These are phyloP conservation scores for Melampsora larici-populina DNA, from an alignment of 1,284 basidiomycete species.

Conservation along the genomic window DNA sequence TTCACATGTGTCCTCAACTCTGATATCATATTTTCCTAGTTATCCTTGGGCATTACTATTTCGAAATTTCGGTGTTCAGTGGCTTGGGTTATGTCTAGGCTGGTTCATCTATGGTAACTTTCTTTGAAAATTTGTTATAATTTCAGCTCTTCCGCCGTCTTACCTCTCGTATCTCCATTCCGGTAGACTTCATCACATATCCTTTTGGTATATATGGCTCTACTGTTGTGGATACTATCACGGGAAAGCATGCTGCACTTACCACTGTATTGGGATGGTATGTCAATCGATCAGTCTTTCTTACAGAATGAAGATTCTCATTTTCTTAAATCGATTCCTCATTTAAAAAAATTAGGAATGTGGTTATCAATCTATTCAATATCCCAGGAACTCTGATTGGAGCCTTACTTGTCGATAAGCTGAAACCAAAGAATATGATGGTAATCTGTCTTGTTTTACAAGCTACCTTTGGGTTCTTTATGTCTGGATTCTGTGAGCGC, in stretches of 20 bases:
- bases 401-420: constrained; percentile 64
- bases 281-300: not conserved
- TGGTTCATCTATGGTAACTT: constrained; percentile 43
- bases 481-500: constrained; percentile 64
- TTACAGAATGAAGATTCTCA: too few species aligned
- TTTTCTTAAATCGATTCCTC: not conserved
- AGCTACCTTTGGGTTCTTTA: constrained; percentile 73
- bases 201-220: constrained; percentile 80
- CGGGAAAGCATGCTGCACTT: constrained; percentile 60
- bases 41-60: constrained; percentile 42
- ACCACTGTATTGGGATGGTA: constrained; percentile 41
- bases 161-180: not conserved
- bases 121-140: not conserved
- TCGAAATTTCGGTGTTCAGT: constrained; percentile 34
- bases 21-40: not conserved
- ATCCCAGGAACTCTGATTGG: constrained; percentile 67
- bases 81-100: constrained; percentile 32
- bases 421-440: constrained; percentile 50
- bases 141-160: not conserved
- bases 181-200: constrained; percentile 46
- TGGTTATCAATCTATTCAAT: constrained; percentile 58
- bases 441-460: constrained; percentile 58
- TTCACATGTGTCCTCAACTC: not conserved
- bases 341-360: constrained; percentile 49
- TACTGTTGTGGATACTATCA: constrained; percentile 69